Percentiles rank a stretch among this genome's conserved stretches.
Evolutionary conservation across 2,329 filamentous ascomycete genomes (phyloP).

Genomic region (Plenodomus lindquistii): DNA sequence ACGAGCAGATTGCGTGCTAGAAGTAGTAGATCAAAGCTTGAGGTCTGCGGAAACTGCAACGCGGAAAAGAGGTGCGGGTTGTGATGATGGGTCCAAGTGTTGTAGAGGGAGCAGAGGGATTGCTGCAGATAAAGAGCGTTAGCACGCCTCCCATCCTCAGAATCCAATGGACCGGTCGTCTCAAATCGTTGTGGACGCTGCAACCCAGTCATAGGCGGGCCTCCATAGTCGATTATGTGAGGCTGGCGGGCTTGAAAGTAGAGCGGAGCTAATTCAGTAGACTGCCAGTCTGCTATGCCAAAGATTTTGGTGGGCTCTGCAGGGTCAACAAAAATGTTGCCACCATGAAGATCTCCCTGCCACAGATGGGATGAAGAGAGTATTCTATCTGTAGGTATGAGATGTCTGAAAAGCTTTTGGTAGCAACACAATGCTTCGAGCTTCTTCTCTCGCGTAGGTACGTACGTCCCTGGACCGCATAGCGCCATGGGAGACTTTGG

Average conservation of each 20-base stretch:
- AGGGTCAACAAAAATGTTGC: conserved; percentile 44
- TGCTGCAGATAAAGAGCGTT: conserved; percentile 31
- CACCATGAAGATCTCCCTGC: conserved; percentile 47
- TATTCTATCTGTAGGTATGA: conserved; percentile 30
- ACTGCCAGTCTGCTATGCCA: conserved; percentile 45
- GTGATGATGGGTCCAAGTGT: conserved; percentile 24
- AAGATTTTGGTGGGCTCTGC: conserved; percentile 35
- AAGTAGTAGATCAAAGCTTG: conserved; percentile 32
- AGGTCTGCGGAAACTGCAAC: conserved; percentile 37
- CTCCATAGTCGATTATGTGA: conserved; percentile 41
- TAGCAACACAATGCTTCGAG: conserved; percentile 35
- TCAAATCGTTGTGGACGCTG: conserved; percentile 30
- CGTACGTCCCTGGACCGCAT: conserved; percentile 45
- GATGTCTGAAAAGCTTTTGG: conserved; percentile 27
- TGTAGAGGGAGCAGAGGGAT: conserved; percentile 35
- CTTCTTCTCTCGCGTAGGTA: conserved; percentile 40
- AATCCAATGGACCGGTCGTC: conserved; percentile 25
- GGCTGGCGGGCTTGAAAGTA: conserved; percentile 43
- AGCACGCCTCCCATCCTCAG: conserved; percentile 23
- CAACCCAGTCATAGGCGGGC: conserved; percentile 28
- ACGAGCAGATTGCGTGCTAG: conserved; percentile 40
- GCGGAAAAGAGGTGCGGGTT: conserved; percentile 32
- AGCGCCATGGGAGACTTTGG: conserved; percentile 39
- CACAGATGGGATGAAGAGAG: conserved; percentile 33
- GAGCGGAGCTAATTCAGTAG: conserved; percentile 40